Conservation (phyloP, 768 basidiomycete species). For the Lactifluus hygrophoroides region DNA sequence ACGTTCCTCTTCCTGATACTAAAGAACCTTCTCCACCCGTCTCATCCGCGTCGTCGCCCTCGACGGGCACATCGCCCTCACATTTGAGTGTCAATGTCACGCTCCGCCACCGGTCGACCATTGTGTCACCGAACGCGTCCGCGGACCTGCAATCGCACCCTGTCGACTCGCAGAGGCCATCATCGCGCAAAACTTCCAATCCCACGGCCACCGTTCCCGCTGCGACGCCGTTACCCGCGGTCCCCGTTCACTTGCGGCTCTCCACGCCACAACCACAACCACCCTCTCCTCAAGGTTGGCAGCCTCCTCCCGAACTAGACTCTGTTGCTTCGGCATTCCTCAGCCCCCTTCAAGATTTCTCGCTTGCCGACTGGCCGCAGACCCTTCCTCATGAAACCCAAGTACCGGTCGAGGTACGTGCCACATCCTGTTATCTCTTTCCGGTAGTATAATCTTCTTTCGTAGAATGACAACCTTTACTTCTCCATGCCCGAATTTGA, state of each 20-base stretch:
- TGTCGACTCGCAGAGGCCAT: background rate
- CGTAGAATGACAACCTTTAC: background rate
- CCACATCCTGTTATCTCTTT: background rate
- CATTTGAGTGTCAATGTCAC: background rate
- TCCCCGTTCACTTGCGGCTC: background rate
- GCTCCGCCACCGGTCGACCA: background rate
- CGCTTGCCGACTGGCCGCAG: background rate
- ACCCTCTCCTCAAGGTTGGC: background rate
- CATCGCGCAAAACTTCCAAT: background rate
- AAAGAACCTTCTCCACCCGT: background rate
- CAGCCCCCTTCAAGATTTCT: background rate
- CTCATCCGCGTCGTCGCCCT: background rate
- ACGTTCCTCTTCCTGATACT: background rate
- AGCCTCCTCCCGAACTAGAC: background rate
- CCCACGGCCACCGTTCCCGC: background rate
- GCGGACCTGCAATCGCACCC: background rate
- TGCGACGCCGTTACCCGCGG: background rate
- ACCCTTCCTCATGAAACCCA: background rate
- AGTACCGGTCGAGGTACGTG: background rate
- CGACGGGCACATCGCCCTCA: background rate
- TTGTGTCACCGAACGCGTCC: conserved; percentile 5
- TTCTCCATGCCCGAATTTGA: conserved; percentile 1
- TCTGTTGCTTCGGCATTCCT: background rate
- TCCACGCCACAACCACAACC: background rate
- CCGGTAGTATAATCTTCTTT: background rate